Evolutionary conservation across 805 yeast species (phyloP).

Genomic region (Cyberlindnera lachancei): DNA sequence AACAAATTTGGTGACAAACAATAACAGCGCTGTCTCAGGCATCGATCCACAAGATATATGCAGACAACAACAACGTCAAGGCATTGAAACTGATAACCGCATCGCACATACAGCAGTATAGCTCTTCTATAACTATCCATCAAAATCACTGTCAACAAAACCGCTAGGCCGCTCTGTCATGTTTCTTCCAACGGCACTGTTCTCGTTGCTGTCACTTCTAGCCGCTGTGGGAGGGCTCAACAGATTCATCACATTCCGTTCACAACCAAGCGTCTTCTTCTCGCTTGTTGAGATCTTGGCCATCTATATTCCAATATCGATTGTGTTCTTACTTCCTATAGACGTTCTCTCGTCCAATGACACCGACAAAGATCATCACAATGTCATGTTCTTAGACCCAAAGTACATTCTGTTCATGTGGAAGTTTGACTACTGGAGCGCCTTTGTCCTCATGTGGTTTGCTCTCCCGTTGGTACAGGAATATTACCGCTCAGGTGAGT

Average conservation of each 20-base stretch:
- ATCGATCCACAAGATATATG: too few relatives aligned
- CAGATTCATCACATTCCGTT: conserved; percentile 12
- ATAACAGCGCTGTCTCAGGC: too few relatives aligned
- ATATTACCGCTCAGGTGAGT: conserved; percentile 65
- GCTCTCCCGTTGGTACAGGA: conserved; percentile 67
- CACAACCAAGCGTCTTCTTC: conserved; percentile 18
- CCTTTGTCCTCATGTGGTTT: conserved; percentile 75
- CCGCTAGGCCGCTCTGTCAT: too few relatives aligned
- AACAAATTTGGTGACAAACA: too few relatives aligned
- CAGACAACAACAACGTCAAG: too few relatives aligned
- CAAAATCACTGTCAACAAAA: too few relatives aligned
- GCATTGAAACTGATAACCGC: too few relatives aligned
- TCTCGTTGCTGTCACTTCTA: conserved; percentile 13
- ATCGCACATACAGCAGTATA: too few relatives aligned
- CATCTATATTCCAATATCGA: conserved; percentile 67
- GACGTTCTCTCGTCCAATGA: conserved; percentile 52
- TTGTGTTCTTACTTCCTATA: conserved; percentile 64
- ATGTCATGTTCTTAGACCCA: conserved; percentile 40
- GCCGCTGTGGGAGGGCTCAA: conserved; percentile 15
- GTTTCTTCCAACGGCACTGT: conserved; percentile 16
- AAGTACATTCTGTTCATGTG: conserved; percentile 49
- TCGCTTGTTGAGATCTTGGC: conserved; percentile 36
- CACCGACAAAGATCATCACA: conserved; percentile 21
- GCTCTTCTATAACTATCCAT: too few relatives aligned
- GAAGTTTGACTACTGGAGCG: conserved; percentile 74